phyloP scores from a whole-genome alignment of 768 basidiomycete genomes.

The Auricularia sp. region DNA sequence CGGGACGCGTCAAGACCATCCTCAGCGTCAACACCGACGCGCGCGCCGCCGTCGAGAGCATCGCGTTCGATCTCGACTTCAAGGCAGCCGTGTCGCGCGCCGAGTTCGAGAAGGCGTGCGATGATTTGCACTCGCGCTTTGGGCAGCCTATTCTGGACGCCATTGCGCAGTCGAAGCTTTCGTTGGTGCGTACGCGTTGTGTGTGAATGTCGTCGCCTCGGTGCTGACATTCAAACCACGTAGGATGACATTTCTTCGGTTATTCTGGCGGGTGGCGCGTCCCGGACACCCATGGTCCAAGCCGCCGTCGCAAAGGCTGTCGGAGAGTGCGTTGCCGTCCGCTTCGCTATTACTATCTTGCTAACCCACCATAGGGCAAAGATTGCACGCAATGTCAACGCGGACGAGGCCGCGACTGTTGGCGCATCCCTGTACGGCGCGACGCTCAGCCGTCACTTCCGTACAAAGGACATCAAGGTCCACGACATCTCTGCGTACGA shows the following conservation, averaged over 20 bases:
- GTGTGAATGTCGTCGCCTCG: not conserved
- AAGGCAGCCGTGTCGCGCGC: constrained; percentile 63
- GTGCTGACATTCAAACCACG: constrained; percentile 23
- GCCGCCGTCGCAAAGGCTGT: constrained; percentile 65
- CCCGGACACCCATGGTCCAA: constrained; percentile 88
- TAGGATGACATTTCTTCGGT: constrained; percentile 67
- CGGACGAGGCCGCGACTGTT: constrained; percentile 85
- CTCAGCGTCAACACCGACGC: constrained; percentile 88
- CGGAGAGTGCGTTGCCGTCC: constrained; percentile 51
- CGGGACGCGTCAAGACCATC: constrained; percentile 80
- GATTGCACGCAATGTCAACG: constrained; percentile 90
- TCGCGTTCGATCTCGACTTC: constrained; percentile 88
- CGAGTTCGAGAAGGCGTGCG: constrained; percentile 66
- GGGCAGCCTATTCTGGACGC: constrained; percentile 68
- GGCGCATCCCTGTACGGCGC: constrained; percentile 90
- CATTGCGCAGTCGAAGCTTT: constrained; percentile 52
- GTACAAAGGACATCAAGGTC: constrained; percentile 88
- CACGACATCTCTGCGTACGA: constrained; percentile 64
- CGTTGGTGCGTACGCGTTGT: constrained; percentile 36
- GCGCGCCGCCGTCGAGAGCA: constrained; percentile 60
- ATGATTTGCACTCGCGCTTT: constrained; percentile 53
- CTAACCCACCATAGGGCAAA: constrained; percentile 41
- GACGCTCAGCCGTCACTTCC: constrained; percentile 77
- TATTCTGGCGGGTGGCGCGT: constrained; percentile 85
- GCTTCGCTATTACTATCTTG: not conserved